phyloP scores from a whole-genome alignment of 208 protist species.

The Leishmania tarentolae region DNA sequence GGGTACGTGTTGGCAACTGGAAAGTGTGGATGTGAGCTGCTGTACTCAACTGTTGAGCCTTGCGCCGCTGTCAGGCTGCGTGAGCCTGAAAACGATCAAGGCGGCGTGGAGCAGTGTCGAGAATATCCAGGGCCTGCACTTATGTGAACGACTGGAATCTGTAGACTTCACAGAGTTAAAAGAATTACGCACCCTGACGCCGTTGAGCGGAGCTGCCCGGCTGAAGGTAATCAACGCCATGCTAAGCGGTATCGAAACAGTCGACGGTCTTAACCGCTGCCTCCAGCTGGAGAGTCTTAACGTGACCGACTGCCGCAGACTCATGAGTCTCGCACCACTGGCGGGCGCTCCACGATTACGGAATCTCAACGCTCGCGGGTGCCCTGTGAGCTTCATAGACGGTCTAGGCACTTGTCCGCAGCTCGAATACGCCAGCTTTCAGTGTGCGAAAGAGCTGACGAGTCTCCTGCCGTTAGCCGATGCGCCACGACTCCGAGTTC shows the following conservation, averaged over 20 bases:
- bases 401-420: constrained; percentile 6
- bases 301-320: background rate
- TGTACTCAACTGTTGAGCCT: background rate
- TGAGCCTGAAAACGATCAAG: background rate
- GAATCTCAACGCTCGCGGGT: background rate
- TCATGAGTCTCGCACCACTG: background rate
- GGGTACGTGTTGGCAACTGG: background rate
- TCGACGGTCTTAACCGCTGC: background rate
- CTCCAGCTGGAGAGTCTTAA: background rate
- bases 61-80: background rate
- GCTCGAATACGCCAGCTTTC: background rate
- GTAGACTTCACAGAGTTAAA: background rate
- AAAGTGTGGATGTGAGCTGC: background rate
- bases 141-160: background rate
- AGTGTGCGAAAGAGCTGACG: background rate
- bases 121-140: background rate
- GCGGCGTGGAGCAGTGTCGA: background rate
- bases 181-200: background rate
- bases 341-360: background rate
- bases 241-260: background rate
- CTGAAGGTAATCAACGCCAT: background rate
- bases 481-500: background rate
- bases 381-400: background rate
- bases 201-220: background rate
- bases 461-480: constrained; percentile 1